A percentile compares a stretch with the other conserved stretches of the same genome.
Conservation (phyloP, 495 filamentous ascomycete genomes). For the Trichocladium antarcticum region DNA sequence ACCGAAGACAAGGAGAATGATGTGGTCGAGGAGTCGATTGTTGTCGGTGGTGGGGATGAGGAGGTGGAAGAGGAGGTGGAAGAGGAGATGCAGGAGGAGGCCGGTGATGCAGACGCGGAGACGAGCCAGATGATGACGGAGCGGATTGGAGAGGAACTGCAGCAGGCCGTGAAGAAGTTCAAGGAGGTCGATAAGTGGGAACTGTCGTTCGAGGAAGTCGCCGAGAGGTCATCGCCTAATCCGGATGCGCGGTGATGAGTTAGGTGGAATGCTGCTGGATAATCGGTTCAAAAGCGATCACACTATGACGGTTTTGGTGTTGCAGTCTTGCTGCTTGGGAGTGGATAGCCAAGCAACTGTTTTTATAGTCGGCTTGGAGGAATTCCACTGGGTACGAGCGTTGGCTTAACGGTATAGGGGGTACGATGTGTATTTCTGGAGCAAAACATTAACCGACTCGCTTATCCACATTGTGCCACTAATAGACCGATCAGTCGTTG, state of each 20-base stretch:
- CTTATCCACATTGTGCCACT: too few relatives aligned
- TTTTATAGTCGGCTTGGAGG: background rate
- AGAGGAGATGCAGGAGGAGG: slow-evolving; percentile 11
- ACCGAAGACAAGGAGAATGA: slow-evolving; percentile 37
- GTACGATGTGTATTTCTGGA: background rate
- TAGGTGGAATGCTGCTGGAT: too few relatives aligned
- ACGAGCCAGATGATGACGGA: slow-evolving; percentile 23
- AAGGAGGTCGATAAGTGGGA: slow-evolving; percentile 43
- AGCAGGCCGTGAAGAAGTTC: slow-evolving; percentile 38
- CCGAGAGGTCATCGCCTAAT: slow-evolving; percentile 26
- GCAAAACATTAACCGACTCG: too few relatives aligned
- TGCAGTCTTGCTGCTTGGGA: background rate
- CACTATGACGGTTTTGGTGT: background rate
- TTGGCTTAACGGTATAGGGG: slow-evolving; percentile 1
- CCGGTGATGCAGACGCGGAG: too few relatives aligned
- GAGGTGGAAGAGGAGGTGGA: slow-evolving; percentile 14
- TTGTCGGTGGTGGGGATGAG: slow-evolving; percentile 11
- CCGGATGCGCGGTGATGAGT: slow-evolving; percentile 25
- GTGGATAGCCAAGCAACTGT: background rate
- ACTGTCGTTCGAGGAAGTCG: slow-evolving; percentile 37
- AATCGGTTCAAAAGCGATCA: too few relatives aligned
- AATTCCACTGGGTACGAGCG: slow-evolving; percentile 10
- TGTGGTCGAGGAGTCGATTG: slow-evolving; percentile 16
- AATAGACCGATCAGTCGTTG: too few relatives aligned
- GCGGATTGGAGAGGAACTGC: slow-evolving; percentile 32